These are phyloP conservation scores for Fusarium domesticum DNA, from an alignment of 2,329 filamentous ascomycete genomes.

Conservation along the genomic window DNA sequence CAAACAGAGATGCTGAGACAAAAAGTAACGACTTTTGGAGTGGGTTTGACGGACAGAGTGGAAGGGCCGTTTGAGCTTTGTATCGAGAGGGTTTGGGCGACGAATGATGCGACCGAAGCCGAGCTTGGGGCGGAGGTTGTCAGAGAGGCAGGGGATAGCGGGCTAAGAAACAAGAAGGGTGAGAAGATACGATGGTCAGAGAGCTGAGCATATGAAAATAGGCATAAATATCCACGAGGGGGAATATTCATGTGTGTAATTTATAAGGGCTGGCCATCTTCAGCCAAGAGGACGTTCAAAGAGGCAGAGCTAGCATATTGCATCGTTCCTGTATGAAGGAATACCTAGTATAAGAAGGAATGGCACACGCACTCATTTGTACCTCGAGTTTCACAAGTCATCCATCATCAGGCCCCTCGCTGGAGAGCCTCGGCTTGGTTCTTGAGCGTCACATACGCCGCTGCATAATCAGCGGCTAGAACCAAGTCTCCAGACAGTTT, in stretches of 20 bases:
- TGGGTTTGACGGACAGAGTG: conserved; percentile 84
- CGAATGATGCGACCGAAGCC: conserved; percentile 52
- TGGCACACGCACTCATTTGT: too few species aligned
- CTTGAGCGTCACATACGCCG: conserved; percentile 60
- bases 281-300: too few species aligned
- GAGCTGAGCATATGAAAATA: not conserved
- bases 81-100: conserved; percentile 87
- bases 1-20: conserved; percentile 86
- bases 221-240: not conserved
- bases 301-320: not conserved
- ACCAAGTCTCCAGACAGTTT: conserved; percentile 63
- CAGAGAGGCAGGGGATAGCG: conserved; percentile 20
- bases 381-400: conserved; percentile 6
- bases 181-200: conserved; percentile 39
- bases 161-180: conserved; percentile 38
- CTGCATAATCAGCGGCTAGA: conserved; percentile 64
- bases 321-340: not conserved
- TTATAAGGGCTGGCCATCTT: not conserved
- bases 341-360: too few species aligned
- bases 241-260: not conserved
- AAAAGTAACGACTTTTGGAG: conserved; percentile 79
- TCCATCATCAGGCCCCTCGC: conserved; percentile 15
- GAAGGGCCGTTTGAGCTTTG: conserved; percentile 85
- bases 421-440: conserved; percentile 36
- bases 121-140: conserved; percentile 17